A percentile compares a stretch with the other conserved stretches of the same genome.
Evolutionary conservation across 148 eudicot genomes (phyloP).

Genomic region (Amaranthus hypochondriacus): DNA sequence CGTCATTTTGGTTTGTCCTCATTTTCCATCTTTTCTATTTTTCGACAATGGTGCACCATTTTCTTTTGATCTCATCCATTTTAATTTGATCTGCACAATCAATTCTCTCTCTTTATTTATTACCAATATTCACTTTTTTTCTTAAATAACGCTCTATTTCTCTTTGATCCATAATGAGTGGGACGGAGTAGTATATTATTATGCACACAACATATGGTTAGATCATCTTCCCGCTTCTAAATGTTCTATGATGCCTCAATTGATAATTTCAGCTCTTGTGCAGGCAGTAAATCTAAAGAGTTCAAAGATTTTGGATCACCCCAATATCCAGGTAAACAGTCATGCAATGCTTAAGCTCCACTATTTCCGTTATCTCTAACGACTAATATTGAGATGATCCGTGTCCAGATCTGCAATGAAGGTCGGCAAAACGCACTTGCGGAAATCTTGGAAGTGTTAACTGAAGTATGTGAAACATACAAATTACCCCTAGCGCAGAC

Average conservation of each 20-base stretch:
- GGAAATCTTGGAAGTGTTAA: slow-evolving; percentile 79
- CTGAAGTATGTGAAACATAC: slow-evolving; percentile 79
- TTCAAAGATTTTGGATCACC: slow-evolving; percentile 74
- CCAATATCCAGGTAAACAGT: slow-evolving; percentile 58
- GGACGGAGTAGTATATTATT: background rate
- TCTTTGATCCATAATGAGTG: background rate
- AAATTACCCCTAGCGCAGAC: slow-evolving; percentile 93
- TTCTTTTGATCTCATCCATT: too few relatives aligned
- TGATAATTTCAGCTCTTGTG: slow-evolving; percentile 32
- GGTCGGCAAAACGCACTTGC: slow-evolving; percentile 86
- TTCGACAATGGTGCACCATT: too few relatives aligned
- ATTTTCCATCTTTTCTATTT: too few relatives aligned
- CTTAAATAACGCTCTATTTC: too few relatives aligned
- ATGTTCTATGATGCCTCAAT: slow-evolving; percentile 23
- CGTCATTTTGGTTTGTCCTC: too few relatives aligned
- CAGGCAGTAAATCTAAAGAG: slow-evolving; percentile 94
- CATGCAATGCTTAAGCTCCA: slow-evolving; percentile 8
- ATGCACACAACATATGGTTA: background rate
- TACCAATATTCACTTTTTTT: background rate
- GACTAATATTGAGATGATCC: slow-evolving; percentile 17
- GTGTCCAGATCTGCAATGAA: slow-evolving; percentile 75
- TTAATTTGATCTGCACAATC: too few relatives aligned
- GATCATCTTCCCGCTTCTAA: background rate
- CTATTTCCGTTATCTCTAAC: slow-evolving; percentile 9
- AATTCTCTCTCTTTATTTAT: background rate